Evolutionary conservation across 768 basidiomycete species (phyloP).

Genomic region (Rhodotorula diobovata): DNA sequence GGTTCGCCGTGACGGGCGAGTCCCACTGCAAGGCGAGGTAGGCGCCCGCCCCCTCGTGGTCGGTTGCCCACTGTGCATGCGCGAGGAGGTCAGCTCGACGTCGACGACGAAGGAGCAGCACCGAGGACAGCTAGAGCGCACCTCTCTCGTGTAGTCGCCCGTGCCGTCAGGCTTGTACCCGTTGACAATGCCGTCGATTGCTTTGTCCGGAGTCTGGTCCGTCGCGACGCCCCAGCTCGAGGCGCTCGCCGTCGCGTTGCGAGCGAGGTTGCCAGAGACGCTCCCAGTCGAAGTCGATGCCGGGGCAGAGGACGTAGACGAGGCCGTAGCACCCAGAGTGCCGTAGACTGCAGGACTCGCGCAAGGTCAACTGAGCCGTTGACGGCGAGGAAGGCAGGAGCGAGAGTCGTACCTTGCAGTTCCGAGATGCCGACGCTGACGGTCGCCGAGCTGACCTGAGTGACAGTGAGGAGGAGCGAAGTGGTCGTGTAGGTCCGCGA

Average conservation of each 20-base stretch:
- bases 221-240: background rate
- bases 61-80: constrained; percentile 15
- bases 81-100: background rate
- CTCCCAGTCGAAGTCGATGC: background rate
- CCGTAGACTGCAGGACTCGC: background rate
- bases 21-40: background rate
- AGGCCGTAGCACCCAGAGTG: background rate
- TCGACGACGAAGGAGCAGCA: too few relatives aligned
- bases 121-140: background rate
- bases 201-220: background rate
- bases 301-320: background rate
- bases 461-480: constrained; percentile 13
- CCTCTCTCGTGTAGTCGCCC: constrained; percentile 18
- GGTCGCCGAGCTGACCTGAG: background rate
- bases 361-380: background rate
- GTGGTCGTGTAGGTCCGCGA: constrained; percentile 5
- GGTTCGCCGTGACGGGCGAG: background rate
- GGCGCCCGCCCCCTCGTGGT: background rate
- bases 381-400: background rate
- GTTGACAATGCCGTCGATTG: background rate
- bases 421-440: constrained; percentile 23
- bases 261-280: constrained; percentile 16
- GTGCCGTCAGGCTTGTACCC: constrained; percentile 24
- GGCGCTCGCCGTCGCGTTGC: background rate
- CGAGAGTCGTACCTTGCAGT: background rate